Percentiles rank a stretch among this genome's conserved stretches.
These are phyloP conservation scores for Saccharomycopsis sp. DNA, from an alignment of 805 yeast species.

Conservation along the genomic window DNA sequence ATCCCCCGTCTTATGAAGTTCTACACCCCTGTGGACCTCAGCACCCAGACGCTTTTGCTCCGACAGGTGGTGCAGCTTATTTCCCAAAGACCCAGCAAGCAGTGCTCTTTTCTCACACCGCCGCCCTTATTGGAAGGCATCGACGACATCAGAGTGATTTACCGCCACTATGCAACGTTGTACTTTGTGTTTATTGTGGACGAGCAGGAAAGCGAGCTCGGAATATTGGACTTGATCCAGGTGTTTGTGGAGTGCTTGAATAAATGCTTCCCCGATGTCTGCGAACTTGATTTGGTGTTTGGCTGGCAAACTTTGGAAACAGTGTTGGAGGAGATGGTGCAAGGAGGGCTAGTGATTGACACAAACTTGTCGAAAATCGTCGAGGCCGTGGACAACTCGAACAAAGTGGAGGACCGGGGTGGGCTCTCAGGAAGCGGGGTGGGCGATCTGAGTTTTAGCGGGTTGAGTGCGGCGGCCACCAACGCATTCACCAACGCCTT, in stretches of 20 bases:
- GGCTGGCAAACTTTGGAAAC: constrained; percentile 97
- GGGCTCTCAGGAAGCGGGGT: constrained; percentile 20
- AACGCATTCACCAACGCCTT: constrained; percentile 28
- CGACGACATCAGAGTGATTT: constrained; percentile 79
- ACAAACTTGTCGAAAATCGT: constrained; percentile 79
- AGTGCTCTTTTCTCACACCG: constrained; percentile 83
- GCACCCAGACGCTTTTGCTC: constrained; percentile 69
- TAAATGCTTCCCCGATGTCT: constrained; percentile 86
- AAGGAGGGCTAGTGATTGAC: constrained; percentile 97
- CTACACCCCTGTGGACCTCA: constrained; percentile 83
- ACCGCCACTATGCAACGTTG: constrained; percentile 91
- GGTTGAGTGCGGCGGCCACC: constrained; percentile 23
- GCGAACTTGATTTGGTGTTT: constrained; percentile 93
- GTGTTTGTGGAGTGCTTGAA: constrained; percentile 94
- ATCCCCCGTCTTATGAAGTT: constrained; percentile 84
- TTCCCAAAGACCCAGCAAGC: constrained; percentile 58
- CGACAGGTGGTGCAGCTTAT: constrained; percentile 78
- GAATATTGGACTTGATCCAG: constrained; percentile 87
- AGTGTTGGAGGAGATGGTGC: constrained; percentile 84
- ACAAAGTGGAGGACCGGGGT: constrained; percentile 25
- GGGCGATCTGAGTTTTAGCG: not conserved
- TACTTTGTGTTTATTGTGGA: constrained; percentile 94
- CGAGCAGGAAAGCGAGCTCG: constrained; percentile 90
- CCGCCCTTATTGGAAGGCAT: constrained; percentile 63
- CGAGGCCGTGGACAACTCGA: constrained; percentile 66